A percentile compares a stretch with the other conserved stretches of the same genome.
Conservation (phyloP, 176 grass and related monocot species). For the Olyra latifolia region DNA sequence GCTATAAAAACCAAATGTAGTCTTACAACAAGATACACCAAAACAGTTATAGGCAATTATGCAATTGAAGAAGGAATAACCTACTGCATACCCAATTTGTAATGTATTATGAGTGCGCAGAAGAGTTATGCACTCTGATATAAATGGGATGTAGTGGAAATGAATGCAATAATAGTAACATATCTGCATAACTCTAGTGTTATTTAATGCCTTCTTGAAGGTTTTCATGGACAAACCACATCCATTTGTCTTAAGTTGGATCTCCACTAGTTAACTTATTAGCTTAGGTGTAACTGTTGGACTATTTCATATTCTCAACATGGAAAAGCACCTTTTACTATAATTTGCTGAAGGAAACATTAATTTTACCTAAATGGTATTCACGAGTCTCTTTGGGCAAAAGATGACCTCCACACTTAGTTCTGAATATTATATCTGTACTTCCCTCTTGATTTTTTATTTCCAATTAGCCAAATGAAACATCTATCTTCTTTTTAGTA, state of each 20-base stretch:
- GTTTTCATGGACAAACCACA: background rate
- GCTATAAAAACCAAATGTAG: background rate
- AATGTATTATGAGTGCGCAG: background rate
- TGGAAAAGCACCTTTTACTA: background rate
- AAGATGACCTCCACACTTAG: background rate
- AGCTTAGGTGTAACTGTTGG: background rate
- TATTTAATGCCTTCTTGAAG: background rate
- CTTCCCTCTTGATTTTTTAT: background rate
- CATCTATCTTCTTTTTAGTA: constrained; percentile 34
- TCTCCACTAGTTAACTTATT: background rate
- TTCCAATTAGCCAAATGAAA: constrained; percentile 19
- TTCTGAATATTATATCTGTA: background rate
- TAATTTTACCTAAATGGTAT: background rate
- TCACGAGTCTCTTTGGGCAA: background rate
- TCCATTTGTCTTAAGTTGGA: background rate
- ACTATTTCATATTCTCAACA: constrained; percentile 1
- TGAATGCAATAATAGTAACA: background rate
- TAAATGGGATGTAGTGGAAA: background rate
- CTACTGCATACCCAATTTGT: background rate
- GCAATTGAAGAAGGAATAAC: background rate
- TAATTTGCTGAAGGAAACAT: background rate
- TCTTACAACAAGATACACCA: background rate
- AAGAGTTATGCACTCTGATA: background rate
- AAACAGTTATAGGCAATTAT: background rate
- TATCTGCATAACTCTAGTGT: background rate